These are phyloP conservation scores for Sporisorium scitamineum DNA, from an alignment of 1,284 basidiomycete genomes.

Conservation along the genomic window DNA sequence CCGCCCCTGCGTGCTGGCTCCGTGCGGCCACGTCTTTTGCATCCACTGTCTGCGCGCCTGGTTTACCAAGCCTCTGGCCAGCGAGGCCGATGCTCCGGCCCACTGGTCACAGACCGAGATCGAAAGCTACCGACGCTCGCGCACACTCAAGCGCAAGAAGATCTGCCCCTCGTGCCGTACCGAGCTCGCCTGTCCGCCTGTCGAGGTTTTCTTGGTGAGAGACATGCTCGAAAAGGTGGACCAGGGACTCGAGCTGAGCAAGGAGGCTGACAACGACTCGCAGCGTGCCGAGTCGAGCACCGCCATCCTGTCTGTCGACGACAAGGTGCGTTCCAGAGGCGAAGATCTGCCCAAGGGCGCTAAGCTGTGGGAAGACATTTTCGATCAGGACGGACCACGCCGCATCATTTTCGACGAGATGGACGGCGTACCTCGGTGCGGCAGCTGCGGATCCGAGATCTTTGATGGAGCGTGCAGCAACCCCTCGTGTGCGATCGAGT, in stretches of 20 bases:
- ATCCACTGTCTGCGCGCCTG: slow-evolving; percentile 62
- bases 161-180: slow-evolving; percentile 64
- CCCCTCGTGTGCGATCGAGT: slow-evolving; percentile 51
- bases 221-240: slow-evolving; percentile 57
- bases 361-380: slow-evolving; percentile 56
- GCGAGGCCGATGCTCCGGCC: slow-evolving; percentile 30
- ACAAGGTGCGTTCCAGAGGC: slow-evolving; percentile 35
- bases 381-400: slow-evolving; percentile 35
- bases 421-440: slow-evolving; percentile 61
- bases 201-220: slow-evolving; percentile 61
- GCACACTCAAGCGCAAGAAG: slow-evolving; percentile 58
- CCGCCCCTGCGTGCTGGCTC: slow-evolving; percentile 59
- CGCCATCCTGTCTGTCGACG: slow-evolving; percentile 30
- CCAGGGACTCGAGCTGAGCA: slow-evolving; percentile 28
- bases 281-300: slow-evolving; percentile 31
- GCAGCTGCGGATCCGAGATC: slow-evolving; percentile 61
- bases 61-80: slow-evolving; percentile 57
- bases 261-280: slow-evolving; percentile 23
- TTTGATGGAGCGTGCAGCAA: slow-evolving; percentile 59
- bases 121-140: slow-evolving; percentile 17
- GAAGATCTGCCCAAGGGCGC: slow-evolving; percentile 45
- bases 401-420: slow-evolving; percentile 60
- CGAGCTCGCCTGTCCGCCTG: slow-evolving; percentile 54
- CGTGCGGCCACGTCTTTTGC: slow-evolving; percentile 66
- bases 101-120: slow-evolving; percentile 18